A percentile compares a stretch with the other conserved stretches of the same genome.
phyloP scores from a whole-genome alignment of 1,284 basidiomycete genomes.

The Melampsora larici-populina region DNA sequence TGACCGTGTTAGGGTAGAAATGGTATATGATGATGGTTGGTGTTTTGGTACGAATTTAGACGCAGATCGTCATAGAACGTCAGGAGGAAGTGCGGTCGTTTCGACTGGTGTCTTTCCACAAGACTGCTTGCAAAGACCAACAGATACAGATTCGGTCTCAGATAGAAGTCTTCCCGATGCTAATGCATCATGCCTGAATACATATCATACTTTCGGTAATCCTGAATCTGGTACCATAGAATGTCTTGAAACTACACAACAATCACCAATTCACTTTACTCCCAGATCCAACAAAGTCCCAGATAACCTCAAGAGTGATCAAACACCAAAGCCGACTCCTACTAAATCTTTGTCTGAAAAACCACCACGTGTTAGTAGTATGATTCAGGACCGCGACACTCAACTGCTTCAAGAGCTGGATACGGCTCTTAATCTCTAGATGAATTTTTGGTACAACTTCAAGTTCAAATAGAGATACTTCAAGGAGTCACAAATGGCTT shows the following conservation, averaged over 20 bases:
- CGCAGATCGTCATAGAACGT: neutral
- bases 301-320: no score
- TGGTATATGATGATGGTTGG: conserved; percentile 42
- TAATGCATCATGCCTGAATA: no score
- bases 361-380: conserved; percentile 8
- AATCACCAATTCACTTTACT: no score
- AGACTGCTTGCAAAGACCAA: conserved; percentile 17
- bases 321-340: no score
- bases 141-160: neutral
- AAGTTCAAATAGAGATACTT: no score
- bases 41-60: conserved; percentile 35
- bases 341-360: neutral
- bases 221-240: no score
- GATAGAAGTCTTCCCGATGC: no score
- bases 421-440: neutral
- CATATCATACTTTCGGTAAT: no score
- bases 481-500: no score
- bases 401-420: conserved; percentile 28
- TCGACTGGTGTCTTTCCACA: conserved; percentile 30
- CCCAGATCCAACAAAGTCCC: no score
- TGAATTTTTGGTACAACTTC: neutral
- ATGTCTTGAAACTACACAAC: no score
- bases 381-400: conserved; percentile 12
- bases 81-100: neutral
- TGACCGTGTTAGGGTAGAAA: conserved; percentile 22